Percentiles rank a stretch among this genome's conserved stretches.
phyloP scores from a whole-genome alignment of 129 eudicot species.

The Arctium minus region DNA sequence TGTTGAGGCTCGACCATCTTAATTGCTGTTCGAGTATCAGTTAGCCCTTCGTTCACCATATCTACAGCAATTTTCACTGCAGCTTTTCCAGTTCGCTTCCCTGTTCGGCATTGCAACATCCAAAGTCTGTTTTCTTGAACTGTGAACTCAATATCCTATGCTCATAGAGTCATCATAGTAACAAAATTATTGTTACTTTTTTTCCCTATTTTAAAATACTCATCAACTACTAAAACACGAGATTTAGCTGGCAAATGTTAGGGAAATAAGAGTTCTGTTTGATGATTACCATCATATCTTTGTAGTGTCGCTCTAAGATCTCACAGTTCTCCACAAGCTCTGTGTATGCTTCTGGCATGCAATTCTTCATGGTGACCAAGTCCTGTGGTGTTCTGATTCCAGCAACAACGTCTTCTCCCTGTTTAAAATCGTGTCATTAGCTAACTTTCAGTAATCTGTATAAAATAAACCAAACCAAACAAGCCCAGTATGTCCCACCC shows the following conservation, averaged over 20 bases:
- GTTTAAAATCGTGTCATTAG: constrained; percentile 30
- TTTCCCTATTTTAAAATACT: not conserved
- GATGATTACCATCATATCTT: constrained; percentile 88
- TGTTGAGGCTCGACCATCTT: constrained; percentile 99
- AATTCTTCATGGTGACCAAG: constrained; percentile 65
- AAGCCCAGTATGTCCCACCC: not conserved
- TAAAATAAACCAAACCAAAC: not conserved
- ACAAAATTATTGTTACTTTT: not conserved
- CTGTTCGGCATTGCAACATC: constrained; percentile 97
- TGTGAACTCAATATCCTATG: constrained; percentile 97
- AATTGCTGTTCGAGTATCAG: constrained; percentile 60
- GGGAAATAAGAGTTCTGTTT: not conserved
- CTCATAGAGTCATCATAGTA: not conserved
- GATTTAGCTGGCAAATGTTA: not conserved
- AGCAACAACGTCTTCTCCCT: constrained; percentile 99
- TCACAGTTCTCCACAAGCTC: constrained; percentile 96
- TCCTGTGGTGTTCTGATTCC: constrained; percentile 99
- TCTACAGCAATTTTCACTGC: constrained; percentile 94
- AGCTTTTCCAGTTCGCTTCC: constrained; percentile 94
- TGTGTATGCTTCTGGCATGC: constrained; percentile 92
- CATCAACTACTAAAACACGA: no score
- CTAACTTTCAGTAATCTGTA: not conserved
- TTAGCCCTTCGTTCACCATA: constrained; percentile 85
- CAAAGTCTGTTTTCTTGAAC: constrained; percentile 96
- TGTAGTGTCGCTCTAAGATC: constrained; percentile 84